Percentiles rank a stretch among this genome's conserved stretches.
Evolutionary conservation across 495 filamentous ascomycete species (phyloP).

Genomic region (Hyaloscypha finlandica): DNA sequence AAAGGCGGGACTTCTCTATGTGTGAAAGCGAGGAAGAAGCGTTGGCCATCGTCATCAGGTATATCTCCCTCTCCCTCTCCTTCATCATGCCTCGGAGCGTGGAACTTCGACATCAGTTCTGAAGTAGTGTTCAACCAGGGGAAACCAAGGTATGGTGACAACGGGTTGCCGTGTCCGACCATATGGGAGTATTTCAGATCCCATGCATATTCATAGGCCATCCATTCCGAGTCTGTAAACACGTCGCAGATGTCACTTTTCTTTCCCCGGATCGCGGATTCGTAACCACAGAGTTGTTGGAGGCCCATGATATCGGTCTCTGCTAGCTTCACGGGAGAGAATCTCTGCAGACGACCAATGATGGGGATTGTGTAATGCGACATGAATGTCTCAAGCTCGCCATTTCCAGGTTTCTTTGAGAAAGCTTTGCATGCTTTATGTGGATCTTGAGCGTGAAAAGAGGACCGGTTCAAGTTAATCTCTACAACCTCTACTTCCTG

Average conservation of each 20-base stretch:
- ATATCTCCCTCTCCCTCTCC: neutral
- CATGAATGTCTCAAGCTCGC: constrained; percentile 17
- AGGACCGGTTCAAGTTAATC: constrained; percentile 15
- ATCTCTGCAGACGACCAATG: constrained; percentile 18
- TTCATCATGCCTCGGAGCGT: constrained; percentile 2
- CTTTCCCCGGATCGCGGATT: constrained; percentile 25
- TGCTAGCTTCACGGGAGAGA: constrained; percentile 19
- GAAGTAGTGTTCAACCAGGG: constrained; percentile 29
- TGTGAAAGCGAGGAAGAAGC: constrained; percentile 30
- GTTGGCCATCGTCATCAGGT: constrained; percentile 25
- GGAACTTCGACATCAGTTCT: constrained; percentile 24
- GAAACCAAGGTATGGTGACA: constrained; percentile 27
- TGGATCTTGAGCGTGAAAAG: constrained; percentile 27
- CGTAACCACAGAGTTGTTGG: constrained; percentile 28
- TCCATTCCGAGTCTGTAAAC: constrained; percentile 30
- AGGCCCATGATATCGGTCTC: constrained; percentile 29
- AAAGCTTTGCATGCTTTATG: constrained; percentile 30
- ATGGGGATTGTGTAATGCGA: constrained; percentile 14
- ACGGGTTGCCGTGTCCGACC: constrained; percentile 29
- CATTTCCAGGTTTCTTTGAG: constrained; percentile 26
- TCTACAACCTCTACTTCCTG: constrained; percentile 25
- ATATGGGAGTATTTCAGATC: constrained; percentile 29
- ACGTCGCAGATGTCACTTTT: constrained; percentile 26
- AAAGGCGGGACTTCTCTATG: constrained; percentile 30
- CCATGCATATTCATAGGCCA: constrained; percentile 30